Conservation (phyloP, 2,329 filamentous ascomycete species). For the Penicillium palitans region DNA sequence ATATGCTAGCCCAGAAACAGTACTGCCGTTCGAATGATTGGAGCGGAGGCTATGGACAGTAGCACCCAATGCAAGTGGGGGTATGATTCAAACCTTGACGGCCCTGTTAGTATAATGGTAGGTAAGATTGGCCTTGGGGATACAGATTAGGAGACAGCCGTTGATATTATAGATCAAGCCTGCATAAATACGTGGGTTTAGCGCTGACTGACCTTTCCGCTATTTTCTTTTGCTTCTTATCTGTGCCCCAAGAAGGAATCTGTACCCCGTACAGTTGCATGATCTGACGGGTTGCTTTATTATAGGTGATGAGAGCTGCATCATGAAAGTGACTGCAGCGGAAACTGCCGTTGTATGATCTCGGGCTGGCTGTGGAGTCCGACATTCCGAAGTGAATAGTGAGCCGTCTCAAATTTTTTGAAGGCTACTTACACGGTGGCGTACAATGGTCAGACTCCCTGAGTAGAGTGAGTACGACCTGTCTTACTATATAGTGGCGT, state of each 20-base stretch:
- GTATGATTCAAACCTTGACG: slow-evolving; percentile 19
- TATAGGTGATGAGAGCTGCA: slow-evolving; percentile 18
- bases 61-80: background rate
- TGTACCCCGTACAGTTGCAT: slow-evolving; percentile 22
- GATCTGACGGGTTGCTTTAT: slow-evolving; percentile 16
- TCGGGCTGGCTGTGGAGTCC: background rate
- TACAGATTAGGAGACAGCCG: slow-evolving; percentile 34
- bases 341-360: slow-evolving; percentile 19
- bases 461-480: too few relatives aligned
- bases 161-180: slow-evolving; percentile 34
- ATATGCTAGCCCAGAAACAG: too few relatives aligned
- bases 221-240: too few relatives aligned
- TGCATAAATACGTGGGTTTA: background rate
- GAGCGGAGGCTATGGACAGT: too few relatives aligned
- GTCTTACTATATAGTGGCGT: too few relatives aligned
- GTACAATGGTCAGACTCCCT: too few relatives aligned
- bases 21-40: too few relatives aligned
- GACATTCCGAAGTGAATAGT: background rate
- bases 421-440: too few relatives aligned
- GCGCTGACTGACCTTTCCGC: background rate
- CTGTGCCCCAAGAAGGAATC: background rate
- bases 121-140: slow-evolving; percentile 23
- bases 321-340: slow-evolving; percentile 27
- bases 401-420: too few relatives aligned
- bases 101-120: slow-evolving; percentile 23